These are phyloP conservation scores for Scedosporium dehoogii DNA, from an alignment of 2,329 filamentous ascomycete genomes.

Conservation along the genomic window DNA sequence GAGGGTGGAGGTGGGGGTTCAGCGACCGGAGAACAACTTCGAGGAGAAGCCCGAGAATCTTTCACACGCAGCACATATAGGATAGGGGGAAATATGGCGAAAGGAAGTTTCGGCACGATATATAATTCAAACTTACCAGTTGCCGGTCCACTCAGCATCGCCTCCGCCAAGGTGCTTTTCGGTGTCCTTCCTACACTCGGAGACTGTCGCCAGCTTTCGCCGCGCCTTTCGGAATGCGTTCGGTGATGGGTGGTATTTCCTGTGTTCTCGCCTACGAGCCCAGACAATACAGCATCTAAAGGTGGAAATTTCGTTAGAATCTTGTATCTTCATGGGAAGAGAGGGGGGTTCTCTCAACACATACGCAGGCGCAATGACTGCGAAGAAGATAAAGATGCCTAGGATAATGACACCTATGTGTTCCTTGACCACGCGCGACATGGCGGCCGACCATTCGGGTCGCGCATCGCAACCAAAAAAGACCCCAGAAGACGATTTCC, in stretches of 20 bases:
- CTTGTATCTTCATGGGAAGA: not conserved
- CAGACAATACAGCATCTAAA: slow-evolving; percentile 2
- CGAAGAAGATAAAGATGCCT: slow-evolving; percentile 2
- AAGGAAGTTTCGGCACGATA: not conserved
- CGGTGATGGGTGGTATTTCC: slow-evolving; percentile 10
- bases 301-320: too few relatives aligned
- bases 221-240: slow-evolving; percentile 14
- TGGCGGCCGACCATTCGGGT: not conserved
- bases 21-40: not conserved
- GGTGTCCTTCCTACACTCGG: slow-evolving; percentile 13
- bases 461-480: not conserved
- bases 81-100: not conserved
- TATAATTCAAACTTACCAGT: slow-evolving; percentile 4
- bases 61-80: not conserved
- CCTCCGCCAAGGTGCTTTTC: slow-evolving; percentile 4
- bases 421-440: slow-evolving; percentile 4
- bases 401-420: slow-evolving; percentile 7
- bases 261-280: slow-evolving; percentile 7
- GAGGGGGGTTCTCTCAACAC: not conserved
- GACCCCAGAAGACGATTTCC: too few relatives aligned
- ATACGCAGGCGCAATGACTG: slow-evolving; percentile 5
- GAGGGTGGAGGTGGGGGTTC: not conserved
- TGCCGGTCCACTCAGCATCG: slow-evolving; percentile 4
- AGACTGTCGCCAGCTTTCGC: slow-evolving; percentile 19
- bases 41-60: not conserved